These are phyloP conservation scores for Lepidium campestre DNA, from an alignment of 441 rosid species.

Conservation along the genomic window DNA sequence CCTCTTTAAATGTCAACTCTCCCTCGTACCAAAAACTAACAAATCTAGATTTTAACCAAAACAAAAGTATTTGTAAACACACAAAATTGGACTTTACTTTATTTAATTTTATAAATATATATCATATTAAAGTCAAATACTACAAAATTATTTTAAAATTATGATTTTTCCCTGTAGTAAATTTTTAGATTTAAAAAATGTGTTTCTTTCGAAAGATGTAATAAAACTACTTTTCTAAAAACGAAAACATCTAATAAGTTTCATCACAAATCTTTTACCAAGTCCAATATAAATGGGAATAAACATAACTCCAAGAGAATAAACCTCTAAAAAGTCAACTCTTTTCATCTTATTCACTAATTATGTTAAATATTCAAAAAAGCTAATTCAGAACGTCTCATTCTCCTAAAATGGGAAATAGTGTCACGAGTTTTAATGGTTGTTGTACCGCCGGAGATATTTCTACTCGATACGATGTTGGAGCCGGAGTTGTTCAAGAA, in stretches of 20 bases:
- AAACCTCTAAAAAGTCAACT: slow-evolving; percentile 25
- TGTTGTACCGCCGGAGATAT: slow-evolving; percentile 44
- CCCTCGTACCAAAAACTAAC: background rate
- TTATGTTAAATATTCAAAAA: slow-evolving; percentile 22
- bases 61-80: background rate
- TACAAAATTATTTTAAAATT: too few species aligned
- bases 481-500: slow-evolving; percentile 17
- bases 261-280: background rate
- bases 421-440: slow-evolving; percentile 15
- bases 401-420: slow-evolving; percentile 38
- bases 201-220: too few species aligned
- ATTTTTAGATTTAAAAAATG: too few species aligned
- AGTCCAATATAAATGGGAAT: slow-evolving; percentile 12
- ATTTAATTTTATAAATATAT: too few species aligned
- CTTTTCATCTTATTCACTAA: slow-evolving; percentile 7
- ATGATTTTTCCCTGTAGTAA: too few species aligned
- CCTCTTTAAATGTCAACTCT: slow-evolving; percentile 18
- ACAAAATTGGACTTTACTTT: background rate
- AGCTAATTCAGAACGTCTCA: background rate
- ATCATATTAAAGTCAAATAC: too few species aligned
- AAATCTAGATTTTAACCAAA: background rate
- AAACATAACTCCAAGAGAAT: slow-evolving; percentile 17
- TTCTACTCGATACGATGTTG: slow-evolving; percentile 27
- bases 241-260: background rate
- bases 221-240: too few species aligned